Conservation (phyloP, 345 rosid genomes). For the Luvunga scandens region DNA sequence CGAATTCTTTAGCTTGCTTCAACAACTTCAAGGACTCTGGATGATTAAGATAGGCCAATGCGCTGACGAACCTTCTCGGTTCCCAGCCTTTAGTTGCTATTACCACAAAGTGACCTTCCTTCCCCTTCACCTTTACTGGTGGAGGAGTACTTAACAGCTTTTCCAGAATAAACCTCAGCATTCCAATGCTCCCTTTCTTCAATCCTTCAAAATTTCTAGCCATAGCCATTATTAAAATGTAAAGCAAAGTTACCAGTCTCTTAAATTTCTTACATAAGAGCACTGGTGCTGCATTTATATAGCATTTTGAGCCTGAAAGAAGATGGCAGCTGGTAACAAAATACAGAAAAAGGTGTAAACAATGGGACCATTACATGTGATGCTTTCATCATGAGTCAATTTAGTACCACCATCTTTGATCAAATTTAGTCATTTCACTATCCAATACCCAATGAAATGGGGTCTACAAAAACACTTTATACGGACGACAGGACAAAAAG, state of each 20-base stretch:
- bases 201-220: slow-evolving; percentile 7
- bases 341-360: slow-evolving; percentile 6
- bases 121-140: slow-evolving; percentile 30
- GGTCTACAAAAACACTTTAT: slow-evolving; percentile 1
- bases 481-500: not conserved
- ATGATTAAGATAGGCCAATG: slow-evolving; percentile 26
- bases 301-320: not conserved
- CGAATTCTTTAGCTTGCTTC: slow-evolving; percentile 34
- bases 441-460: not conserved
- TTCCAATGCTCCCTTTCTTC: slow-evolving; percentile 20
- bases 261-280: not conserved
- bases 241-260: not conserved
- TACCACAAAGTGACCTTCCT: slow-evolving; percentile 48
- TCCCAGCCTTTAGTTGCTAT: slow-evolving; percentile 33
- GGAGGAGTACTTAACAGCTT: slow-evolving; percentile 18
- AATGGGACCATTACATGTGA: slow-evolving; percentile 6
- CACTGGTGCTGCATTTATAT: not conserved
- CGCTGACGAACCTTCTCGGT: slow-evolving; percentile 26
- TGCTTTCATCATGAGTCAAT: not conserved
- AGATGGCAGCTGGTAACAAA: slow-evolving; percentile 3
- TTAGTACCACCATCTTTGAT: not conserved
- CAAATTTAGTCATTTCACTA: too few species aligned
- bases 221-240: slow-evolving; percentile 2
- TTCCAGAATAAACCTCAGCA: slow-evolving; percentile 16
- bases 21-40: slow-evolving; percentile 31